phyloP scores from a whole-genome alignment of 495 filamentous ascomycete species.

The Xylaria venustula region DNA sequence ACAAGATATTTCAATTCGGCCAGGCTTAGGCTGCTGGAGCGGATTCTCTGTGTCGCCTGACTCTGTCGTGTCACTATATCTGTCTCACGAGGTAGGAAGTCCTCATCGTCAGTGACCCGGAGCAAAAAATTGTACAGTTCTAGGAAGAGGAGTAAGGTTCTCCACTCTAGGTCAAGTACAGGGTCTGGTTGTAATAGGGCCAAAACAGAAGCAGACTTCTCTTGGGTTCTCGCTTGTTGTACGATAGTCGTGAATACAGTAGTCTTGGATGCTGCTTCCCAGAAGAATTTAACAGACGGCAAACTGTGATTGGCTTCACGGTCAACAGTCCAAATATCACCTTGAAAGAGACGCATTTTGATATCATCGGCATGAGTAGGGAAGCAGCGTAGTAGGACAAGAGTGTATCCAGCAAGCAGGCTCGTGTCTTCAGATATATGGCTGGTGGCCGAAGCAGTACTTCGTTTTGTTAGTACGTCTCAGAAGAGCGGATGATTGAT shows the following conservation, averaged over 20 bases:
- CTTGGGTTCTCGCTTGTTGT: conserved; percentile 20
- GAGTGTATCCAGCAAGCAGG: conserved; percentile 78
- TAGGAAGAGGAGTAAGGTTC: conserved; percentile 83
- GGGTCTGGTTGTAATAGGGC: conserved; percentile 18
- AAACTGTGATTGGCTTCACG: conserved; percentile 37
- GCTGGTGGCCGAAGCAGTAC: conserved; percentile 24
- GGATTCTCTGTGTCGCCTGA: conserved; percentile 44
- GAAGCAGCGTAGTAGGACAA: conserved; percentile 84
- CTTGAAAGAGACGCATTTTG: conserved; percentile 89
- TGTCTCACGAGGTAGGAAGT: conserved; percentile 55
- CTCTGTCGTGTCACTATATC: conserved; percentile 32
- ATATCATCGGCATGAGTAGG: conserved; percentile 83
- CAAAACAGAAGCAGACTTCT: conserved; percentile 20
- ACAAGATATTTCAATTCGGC: conserved; percentile 71
- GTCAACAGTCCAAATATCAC: conserved; percentile 59
- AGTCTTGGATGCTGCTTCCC: conserved; percentile 70
- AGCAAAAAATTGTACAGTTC: conserved; percentile 92
- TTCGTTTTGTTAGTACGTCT: conserved; percentile 15
- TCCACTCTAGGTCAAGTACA: conserved; percentile 64
- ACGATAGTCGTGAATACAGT: conserved; percentile 62
- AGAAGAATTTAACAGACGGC: conserved; percentile 86
- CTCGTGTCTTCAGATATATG: conserved; percentile 60
- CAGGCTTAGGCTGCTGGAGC: conserved; percentile 69
- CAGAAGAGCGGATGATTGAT: neutral
- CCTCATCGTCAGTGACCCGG: conserved; percentile 90